Percentiles rank a stretch among this genome's conserved stretches.
Conservation (phyloP, 225 moss, liverwort and hornwort species). For the Sphagnum contortum region DNA sequence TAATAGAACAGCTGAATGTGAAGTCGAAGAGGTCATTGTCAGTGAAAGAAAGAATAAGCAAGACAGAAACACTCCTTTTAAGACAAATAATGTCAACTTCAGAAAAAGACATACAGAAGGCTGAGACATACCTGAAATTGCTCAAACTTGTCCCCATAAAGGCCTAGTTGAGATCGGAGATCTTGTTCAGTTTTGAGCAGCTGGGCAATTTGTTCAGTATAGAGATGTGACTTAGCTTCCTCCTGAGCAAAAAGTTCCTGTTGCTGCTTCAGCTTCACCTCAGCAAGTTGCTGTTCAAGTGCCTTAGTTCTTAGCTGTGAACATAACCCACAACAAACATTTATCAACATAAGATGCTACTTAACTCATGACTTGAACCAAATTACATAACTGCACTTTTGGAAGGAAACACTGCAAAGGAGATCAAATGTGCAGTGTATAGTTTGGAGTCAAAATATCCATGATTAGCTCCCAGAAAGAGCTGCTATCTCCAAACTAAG, state of each 20-base stretch:
- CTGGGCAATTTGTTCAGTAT: constrained; percentile 74
- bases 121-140: constrained; percentile 69
- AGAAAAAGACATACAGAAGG: constrained; percentile 1
- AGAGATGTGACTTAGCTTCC: constrained; percentile 70
- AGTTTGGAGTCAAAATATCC: too few relatives aligned
- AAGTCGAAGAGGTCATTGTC: too few relatives aligned
- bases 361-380: too few relatives aligned
- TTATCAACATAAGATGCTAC: too few relatives aligned
- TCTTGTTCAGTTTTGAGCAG: constrained; percentile 85
- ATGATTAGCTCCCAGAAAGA: background rate
- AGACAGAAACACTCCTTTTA: too few relatives aligned
- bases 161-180: constrained; percentile 76
- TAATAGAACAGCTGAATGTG: too few relatives aligned
- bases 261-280: constrained; percentile 94
- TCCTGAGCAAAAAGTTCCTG: constrained; percentile 78
- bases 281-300: constrained; percentile 88
- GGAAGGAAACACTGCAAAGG: too few relatives aligned
- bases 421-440: too few relatives aligned
- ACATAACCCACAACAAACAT: constrained; percentile 2
- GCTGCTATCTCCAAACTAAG: background rate
- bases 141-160: constrained; percentile 95
- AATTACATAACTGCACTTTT: too few relatives aligned
- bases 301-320: constrained; percentile 73
- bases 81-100: too few relatives aligned
- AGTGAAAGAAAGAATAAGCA: too few relatives aligned